These are phyloP conservation scores for Kregervanrija pseudodelftensis DNA, from an alignment of 805 yeast species.

Conservation along the genomic window DNA sequence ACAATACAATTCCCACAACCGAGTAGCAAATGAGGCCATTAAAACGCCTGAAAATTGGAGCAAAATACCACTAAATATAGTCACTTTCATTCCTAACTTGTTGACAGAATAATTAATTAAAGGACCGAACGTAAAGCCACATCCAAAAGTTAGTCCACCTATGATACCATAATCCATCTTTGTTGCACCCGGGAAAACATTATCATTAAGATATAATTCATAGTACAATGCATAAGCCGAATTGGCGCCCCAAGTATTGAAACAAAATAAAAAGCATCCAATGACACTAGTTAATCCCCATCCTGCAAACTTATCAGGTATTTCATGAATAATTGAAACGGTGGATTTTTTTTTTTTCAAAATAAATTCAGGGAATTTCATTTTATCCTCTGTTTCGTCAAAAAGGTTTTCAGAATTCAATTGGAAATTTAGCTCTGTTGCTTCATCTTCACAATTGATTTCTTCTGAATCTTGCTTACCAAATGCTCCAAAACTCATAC, in stretches of 20 bases:
- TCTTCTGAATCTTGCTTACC: too few species aligned
- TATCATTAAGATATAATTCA: conserved; percentile 43
- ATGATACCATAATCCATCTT: conserved; percentile 54
- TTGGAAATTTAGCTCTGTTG: too few species aligned
- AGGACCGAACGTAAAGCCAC: conserved; percentile 41
- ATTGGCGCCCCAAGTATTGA: conserved; percentile 67
- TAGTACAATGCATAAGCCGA: conserved; percentile 57
- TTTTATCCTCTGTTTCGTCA: too few species aligned
- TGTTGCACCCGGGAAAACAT: conserved; percentile 45
- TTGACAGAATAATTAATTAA: conserved; percentile 41
- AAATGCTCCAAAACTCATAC: too few species aligned
- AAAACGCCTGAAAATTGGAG: conserved; percentile 47
- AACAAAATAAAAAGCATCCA: conserved; percentile 42
- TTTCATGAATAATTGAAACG: conserved; percentile 8
- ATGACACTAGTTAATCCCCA: conserved; percentile 46
- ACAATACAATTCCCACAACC: conserved; percentile 55
- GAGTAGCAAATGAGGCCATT: conserved; percentile 49
- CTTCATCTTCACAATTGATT: too few species aligned
- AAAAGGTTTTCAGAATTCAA: too few species aligned
- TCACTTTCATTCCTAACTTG: conserved; percentile 30
- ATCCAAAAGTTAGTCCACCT: conserved; percentile 58
- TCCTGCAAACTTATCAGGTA: conserved; percentile 62
- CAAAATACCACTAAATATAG: conserved; percentile 39
- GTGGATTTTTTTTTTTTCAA: background rate
- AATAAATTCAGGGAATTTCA: background rate